Conservation (phyloP, 495 filamentous ascomycete species). For the Penicillium samsonianum region DNA sequence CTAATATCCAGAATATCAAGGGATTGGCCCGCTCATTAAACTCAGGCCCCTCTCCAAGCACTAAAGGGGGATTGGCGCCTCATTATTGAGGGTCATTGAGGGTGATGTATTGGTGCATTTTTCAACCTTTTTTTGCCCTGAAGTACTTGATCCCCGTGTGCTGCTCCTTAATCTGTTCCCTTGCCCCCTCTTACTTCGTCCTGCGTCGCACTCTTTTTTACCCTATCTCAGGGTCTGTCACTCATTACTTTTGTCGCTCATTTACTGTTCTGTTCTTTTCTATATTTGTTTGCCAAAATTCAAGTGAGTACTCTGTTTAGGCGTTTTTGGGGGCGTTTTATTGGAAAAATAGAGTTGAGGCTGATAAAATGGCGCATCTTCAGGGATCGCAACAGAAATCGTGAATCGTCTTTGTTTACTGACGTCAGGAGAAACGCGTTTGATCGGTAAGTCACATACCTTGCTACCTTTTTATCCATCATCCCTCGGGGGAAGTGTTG, state of each 20-base stretch:
- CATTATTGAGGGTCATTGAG: slow-evolving; percentile 3
- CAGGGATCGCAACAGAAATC: slow-evolving; percentile 4
- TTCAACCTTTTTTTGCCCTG: neutral
- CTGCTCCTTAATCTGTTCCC: slow-evolving; percentile 11
- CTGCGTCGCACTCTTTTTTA: slow-evolving; percentile 9
- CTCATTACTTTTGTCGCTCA: slow-evolving; percentile 12
- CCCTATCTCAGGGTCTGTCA: slow-evolving; percentile 25
- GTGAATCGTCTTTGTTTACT: slow-evolving; percentile 24
- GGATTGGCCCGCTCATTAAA: slow-evolving; percentile 23
- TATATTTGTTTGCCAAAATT: neutral
- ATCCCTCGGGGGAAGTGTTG: slow-evolving; percentile 17
- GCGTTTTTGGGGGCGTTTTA: neutral
- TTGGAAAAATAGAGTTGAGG: slow-evolving; percentile 4
- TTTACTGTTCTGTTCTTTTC: slow-evolving; percentile 13
- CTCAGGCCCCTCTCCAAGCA: slow-evolving; percentile 12
- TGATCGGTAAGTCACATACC: slow-evolving; percentile 28
- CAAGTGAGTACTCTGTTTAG: neutral
- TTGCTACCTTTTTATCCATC: slow-evolving; percentile 4
- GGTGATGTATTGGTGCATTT: no score
- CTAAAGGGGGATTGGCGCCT: slow-evolving; percentile 9
- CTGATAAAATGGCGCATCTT: neutral
- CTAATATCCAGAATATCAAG: slow-evolving; percentile 20
- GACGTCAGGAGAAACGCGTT: slow-evolving; percentile 27
- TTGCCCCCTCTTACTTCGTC: neutral
- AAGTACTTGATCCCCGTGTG: slow-evolving; percentile 27